phyloP scores from a whole-genome alignment of 345 rosid genomes.

The Hibiscus mutabilis region DNA sequence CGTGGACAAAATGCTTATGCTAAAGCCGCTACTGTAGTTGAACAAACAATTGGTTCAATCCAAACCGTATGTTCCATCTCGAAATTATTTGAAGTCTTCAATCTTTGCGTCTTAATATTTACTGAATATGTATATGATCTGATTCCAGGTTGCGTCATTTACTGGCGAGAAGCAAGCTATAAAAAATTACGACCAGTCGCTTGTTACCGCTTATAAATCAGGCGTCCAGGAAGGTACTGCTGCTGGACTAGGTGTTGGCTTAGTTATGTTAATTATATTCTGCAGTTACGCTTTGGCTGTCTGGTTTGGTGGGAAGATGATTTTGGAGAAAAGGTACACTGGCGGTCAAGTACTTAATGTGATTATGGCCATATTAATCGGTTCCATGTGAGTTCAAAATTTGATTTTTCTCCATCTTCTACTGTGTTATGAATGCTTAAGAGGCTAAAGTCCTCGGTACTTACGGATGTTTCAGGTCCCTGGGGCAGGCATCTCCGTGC shows the following conservation, averaged over 20 bases:
- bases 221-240: constrained; percentile 57
- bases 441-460: not conserved
- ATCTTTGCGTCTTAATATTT: not conserved
- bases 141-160: constrained; percentile 72
- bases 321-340: constrained; percentile 55
- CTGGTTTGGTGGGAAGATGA: constrained; percentile 82
- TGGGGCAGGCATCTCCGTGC: constrained; percentile 78
- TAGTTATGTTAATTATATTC: constrained; percentile 33
- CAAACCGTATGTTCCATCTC: constrained; percentile 46
- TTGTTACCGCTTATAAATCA: constrained; percentile 55
- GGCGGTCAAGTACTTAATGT: constrained; percentile 75
- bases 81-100: not conserved
- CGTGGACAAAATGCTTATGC: constrained; percentile 66
- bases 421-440: not conserved
- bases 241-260: constrained; percentile 68
- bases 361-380: constrained; percentile 62
- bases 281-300: constrained; percentile 60
- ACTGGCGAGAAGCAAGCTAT: constrained; percentile 83
- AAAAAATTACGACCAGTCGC: constrained; percentile 42
- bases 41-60: constrained; percentile 74
- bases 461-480: constrained; percentile 43
- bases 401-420: not conserved
- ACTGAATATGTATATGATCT: not conserved
- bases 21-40: constrained; percentile 62
- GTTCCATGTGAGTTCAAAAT: constrained; percentile 56